phyloP scores from a whole-genome alignment of 495 filamentous ascomycete species.

The Annulohypoxylon moriforme region DNA sequence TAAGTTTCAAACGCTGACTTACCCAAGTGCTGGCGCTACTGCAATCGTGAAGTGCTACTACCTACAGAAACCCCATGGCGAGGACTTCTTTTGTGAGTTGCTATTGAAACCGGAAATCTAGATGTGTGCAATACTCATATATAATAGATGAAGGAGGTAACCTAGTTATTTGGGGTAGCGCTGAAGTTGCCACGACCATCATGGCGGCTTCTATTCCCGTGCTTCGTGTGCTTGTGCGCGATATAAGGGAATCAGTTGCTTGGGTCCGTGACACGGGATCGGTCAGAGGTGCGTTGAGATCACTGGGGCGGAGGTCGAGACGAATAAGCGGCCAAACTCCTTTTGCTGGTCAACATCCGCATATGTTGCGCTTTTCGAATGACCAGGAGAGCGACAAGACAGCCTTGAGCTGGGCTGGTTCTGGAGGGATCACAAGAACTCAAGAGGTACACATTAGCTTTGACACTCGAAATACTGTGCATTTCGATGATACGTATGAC shows the following conservation, averaged over 20 bases:
- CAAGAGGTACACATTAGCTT: slow-evolving; percentile 24
- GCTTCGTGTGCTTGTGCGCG: slow-evolving; percentile 34
- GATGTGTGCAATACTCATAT: not conserved
- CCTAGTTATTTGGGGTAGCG: slow-evolving; percentile 55
- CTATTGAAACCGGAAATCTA: slow-evolving; percentile 38
- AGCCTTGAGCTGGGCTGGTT: not conserved
- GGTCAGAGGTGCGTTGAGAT: slow-evolving; percentile 10
- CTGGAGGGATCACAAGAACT: slow-evolving; percentile 11
- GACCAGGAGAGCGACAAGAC: slow-evolving; percentile 8
- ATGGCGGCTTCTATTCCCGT: slow-evolving; percentile 26
- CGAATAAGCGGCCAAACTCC: not conserved
- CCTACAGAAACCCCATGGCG: slow-evolving; percentile 1
- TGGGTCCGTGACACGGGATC: slow-evolving; percentile 12
- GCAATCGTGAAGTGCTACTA: slow-evolving; percentile 21
- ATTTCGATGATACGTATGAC: not conserved
- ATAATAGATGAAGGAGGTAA: slow-evolving; percentile 18
- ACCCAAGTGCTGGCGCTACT: slow-evolving; percentile 15
- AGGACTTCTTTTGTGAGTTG: slow-evolving; percentile 39
- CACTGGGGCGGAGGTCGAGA: not conserved
- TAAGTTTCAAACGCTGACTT: not conserved
- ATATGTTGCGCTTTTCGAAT: not conserved
- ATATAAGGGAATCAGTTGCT: slow-evolving; percentile 13
- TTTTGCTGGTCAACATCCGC: not conserved
- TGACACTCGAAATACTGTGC: not conserved
- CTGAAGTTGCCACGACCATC: slow-evolving; percentile 17